Evolutionary conservation across 495 filamentous ascomycete genomes (phyloP), one percentile per base, ranked within the genome.

Genomic region (Viridothelium virens): DNA sequence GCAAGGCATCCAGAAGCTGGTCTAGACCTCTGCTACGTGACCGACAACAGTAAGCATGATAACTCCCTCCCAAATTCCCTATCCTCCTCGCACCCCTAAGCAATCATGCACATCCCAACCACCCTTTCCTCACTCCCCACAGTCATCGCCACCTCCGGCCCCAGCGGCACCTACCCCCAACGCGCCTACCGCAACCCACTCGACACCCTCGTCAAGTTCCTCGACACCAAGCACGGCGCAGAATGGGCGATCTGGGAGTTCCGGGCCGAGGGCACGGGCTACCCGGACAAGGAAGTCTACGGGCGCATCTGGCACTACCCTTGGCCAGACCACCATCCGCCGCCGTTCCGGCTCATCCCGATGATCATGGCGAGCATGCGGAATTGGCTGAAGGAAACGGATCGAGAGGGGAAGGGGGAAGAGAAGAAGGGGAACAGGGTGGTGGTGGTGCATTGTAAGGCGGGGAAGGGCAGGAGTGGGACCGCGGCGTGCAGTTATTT

Each of bases 231-330:
- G 67, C 94, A 98, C 79, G 87, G 84, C 63, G 75, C 81, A 10
- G 79, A 91, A 65, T 97, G 93, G 94, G 84, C 86, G 10, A 96
- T 98, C 69, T 98, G 91, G 91, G 94, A 98, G 73, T 97, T 97
- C 72, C 87, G 95, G 44, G 94, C 91, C 39, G 94, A 98, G 74
- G 94, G 94, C 9, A 96, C 95, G 0, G 94, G 94, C 0, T 98
- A 98, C 71, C 90, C 90, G 0, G 94, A 97, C 74, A 82, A 82
- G 34, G 92, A 94, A 65, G 92, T 98, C 1, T 90, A 92, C 72
- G 81, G 83, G 38, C 79, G 92, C 0, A 86, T 97, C 61, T 83
- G 87, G 68, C 94, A 97, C 77, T 97, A 89, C 70, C 94, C 94
- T 1, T 98, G 90, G 84, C 95, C 95, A 0, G 94, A 98, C 74